A percentile compares a stretch with the other conserved stretches of the same genome.
These are phyloP conservation scores for Trichoderma sp. DNA, from an alignment of 2,329 filamentous ascomycete species.

Conservation along the genomic window DNA sequence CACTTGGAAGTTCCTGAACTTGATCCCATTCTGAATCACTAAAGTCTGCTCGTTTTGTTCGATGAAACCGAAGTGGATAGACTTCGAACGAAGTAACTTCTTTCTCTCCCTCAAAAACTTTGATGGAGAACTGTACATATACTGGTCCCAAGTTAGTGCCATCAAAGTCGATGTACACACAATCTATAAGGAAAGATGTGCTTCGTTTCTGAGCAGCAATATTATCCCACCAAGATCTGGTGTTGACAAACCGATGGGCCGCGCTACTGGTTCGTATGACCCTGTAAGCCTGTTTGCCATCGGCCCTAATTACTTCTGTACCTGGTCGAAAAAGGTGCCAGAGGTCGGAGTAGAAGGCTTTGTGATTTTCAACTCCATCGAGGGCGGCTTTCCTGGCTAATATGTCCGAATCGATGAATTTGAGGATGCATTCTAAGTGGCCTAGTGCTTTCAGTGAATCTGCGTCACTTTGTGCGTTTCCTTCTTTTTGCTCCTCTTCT, in stretches of 20 bases:
- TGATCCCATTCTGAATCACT: not conserved
- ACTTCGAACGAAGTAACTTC: conserved; percentile 29
- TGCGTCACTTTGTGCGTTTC: not conserved
- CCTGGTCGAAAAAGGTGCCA: conserved; percentile 34
- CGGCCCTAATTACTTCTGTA: conserved; percentile 24
- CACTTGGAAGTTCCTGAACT: not conserved
- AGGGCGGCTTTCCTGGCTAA: not conserved
- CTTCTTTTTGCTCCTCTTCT: not conserved
- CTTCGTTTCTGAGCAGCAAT: not conserved
- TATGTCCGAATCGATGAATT: conserved; percentile 9
- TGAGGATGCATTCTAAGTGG: not conserved
- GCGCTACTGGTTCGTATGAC: conserved; percentile 25
- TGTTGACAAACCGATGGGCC: not conserved
- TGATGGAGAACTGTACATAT: conserved; percentile 25
- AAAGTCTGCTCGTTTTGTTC: not conserved
- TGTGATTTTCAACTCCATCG: not conserved
- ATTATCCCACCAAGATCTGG: not conserved
- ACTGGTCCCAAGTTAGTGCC: conserved; percentile 34
- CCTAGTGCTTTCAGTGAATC: not conserved
- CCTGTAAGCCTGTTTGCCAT: conserved; percentile 29
- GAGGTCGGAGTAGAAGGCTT: conserved; percentile 28
- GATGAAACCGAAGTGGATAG: conserved; percentile 29
- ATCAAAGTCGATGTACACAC: conserved; percentile 36
- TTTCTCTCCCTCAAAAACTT: conserved; percentile 31
- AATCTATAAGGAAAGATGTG: conserved; percentile 19